phyloP scores from a whole-genome alignment of 139 green algal genomes.

The Chlorella sp. region DNA sequence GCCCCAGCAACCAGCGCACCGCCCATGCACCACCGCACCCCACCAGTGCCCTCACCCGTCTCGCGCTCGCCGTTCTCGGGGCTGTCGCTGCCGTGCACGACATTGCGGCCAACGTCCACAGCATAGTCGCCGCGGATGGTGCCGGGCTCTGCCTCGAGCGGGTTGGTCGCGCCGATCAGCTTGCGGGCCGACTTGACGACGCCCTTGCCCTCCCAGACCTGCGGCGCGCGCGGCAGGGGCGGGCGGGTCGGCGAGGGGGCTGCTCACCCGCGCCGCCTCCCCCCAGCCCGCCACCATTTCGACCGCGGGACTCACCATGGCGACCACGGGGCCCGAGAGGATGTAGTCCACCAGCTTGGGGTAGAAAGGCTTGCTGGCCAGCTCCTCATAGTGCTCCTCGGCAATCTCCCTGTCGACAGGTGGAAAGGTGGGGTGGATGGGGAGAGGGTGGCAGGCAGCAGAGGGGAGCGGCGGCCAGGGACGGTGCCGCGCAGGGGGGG shows the following conservation, averaged over 20 bases:
- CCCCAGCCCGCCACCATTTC: background rate
- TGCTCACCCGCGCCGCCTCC: background rate
- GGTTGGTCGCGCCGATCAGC: constrained; percentile 84
- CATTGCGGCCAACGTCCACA: constrained; percentile 92
- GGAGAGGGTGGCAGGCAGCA: background rate
- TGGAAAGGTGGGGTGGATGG: background rate
- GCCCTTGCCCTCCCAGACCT: constrained; percentile 95
- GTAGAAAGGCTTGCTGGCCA: constrained; percentile 95
- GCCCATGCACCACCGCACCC: background rate
- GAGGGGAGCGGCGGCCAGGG: background rate
- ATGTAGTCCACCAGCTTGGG: constrained; percentile 96
- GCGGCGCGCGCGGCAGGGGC: background rate
- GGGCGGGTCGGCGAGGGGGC: background rate
- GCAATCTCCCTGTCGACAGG: constrained; percentile 52
- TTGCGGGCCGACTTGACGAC: constrained; percentile 92
- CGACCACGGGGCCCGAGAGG: constrained; percentile 93
- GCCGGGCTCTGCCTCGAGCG: constrained; percentile 87
- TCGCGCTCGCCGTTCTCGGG: constrained; percentile 93
- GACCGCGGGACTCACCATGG: constrained; percentile 77
- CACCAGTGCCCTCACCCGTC: constrained; percentile 51
- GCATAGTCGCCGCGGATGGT: constrained; percentile 93
- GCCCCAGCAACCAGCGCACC: background rate
- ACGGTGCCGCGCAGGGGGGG: too few relatives aligned
- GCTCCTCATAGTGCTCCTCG: constrained; percentile 96
- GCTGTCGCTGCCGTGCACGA: constrained; percentile 92